Base-by-base conservation (phyloP, 495 filamentous ascomycete genomes). In the Evansstolkia leycettana region DNA sequence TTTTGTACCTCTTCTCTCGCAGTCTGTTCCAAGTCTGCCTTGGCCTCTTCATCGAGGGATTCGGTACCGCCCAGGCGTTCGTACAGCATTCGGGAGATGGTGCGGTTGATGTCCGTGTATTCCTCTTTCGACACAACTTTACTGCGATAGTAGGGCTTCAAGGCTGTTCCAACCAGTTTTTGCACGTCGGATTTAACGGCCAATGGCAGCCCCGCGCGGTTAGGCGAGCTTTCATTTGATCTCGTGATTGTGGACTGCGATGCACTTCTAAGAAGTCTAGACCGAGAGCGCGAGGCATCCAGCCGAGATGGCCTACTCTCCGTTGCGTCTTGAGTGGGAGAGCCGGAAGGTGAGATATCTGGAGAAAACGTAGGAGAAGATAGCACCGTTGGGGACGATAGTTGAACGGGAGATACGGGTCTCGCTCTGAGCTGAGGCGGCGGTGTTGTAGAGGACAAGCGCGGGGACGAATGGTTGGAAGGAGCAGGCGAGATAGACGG, bases 21-120 rank as follows among this genome's bases (percentile, higher is more conserved):
- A 32, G 79, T 63, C 46, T 66, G 69, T 58, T 89, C 80, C 55
- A 84, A 79, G 6, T 61, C 60, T 23, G 69, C 65, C 40, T 71
- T 69, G 25, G 71, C 66, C 9, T 72, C 67, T 7, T 72, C 62
- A 20, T 74, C 68, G 7, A 80, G 52, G 2, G 60, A 55, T n/a
- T 70, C 64, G 1, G 66, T 63, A 30, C 79, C 75, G 5, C 70
- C 73, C 10, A 88, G 75, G 25, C 75, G 73, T 26, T 92, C 82
- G 51, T 95, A 95, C n/a, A 95, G 60, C 57, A 73, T 78, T 12
- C 82, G 73, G 10, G 82, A 90, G 17, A 94, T 74, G 24, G 74
- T 78, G 30, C 84, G 75, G 52, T 94, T 94, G 58, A 94, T 87
- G 30, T 78, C 73, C 4, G 79, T 87, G 58, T 84, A 95, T 52